Conservation (phyloP, 2,329 filamentous ascomycete genomes). For the Lasiodiplodia gonubiensis region DNA sequence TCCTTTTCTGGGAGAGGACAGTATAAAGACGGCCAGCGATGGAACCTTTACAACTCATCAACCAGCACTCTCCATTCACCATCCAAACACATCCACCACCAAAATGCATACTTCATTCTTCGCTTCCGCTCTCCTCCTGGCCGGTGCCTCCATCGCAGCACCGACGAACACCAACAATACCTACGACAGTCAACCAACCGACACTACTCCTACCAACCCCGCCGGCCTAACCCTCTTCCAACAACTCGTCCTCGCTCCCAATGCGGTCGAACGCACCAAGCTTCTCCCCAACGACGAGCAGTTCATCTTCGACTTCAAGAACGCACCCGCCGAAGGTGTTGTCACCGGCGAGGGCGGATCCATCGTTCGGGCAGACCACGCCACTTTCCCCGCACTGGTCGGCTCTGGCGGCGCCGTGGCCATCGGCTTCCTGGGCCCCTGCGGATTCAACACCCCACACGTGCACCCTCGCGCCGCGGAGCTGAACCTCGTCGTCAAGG, state of each 20-base stretch:
- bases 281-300: slow-evolving; percentile 25
- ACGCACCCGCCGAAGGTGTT: slow-evolving; percentile 16
- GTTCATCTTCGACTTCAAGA: slow-evolving; percentile 30
- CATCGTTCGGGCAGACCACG: slow-evolving; percentile 21
- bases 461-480: slow-evolving; percentile 61
- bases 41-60: too few species aligned
- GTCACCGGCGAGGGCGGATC: slow-evolving; percentile 26
- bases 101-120: too few species aligned
- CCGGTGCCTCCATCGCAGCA: too few species aligned
- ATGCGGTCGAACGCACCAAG: slow-evolving; percentile 26
- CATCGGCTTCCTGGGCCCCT: slow-evolving; percentile 29
- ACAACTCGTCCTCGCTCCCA: slow-evolving; percentile 12
- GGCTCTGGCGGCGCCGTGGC: slow-evolving; percentile 24
- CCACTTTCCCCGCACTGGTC: slow-evolving; percentile 27
- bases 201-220: neutral
- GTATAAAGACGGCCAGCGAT: too few species aligned
- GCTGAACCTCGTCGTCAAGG: slow-evolving; percentile 59
- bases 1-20: too few species aligned
- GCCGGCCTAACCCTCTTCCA: slow-evolving; percentile 7
- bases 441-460: slow-evolving; percentile 57
- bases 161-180: too few species aligned
- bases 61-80: too few species aligned
- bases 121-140: too few species aligned
- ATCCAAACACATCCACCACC: too few species aligned
- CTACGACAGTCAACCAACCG: too few species aligned